Base-by-base conservation (phyloP, 345 rosid genomes). In the Anacardium occidentale region DNA sequence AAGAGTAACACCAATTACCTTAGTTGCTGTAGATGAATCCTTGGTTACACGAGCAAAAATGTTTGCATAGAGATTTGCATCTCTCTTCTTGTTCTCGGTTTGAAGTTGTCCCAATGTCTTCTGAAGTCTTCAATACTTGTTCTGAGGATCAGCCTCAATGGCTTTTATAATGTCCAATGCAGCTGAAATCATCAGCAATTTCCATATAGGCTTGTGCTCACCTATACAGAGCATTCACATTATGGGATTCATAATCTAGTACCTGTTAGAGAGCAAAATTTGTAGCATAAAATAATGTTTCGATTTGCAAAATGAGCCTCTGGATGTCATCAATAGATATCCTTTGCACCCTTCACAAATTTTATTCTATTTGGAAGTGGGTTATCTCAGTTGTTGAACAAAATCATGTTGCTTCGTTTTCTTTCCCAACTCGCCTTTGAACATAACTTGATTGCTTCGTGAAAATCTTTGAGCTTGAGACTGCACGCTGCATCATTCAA, bases 401-500 rank as follows among this genome's bases (percentile, higher is more conserved):
- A 47, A 64, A 47, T 32, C 32, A n/a, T 54, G 21, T 42, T 44
- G 58, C 3, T 52, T 29, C 11, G 37, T 54, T 52, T 22, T 20
- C 52, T 47, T 75, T 40, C 13, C 48, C 29, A 40, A 34, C 71
- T 26, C 65, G 85, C 89, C 85, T 83, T 82, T 68, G 88, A 87
- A 64, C 87, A 87, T 53, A 85, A 74, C 17, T 59, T 76, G 65
- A 85, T 82, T 50, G 85, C 84, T 82, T 18, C 87, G 74, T 50
- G 81, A 68, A 80, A 85, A 63, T 85, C 78, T 54, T 79, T 71
- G 42, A 82, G 78, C 73, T 82, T 87, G 73, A 87, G 86, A 77
- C 85, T 40, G 79, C 89, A 87, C 51, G 89, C 91, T 54, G 91
- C 91, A 75, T 77, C 79, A 74, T 87, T 85, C 72, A 85, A 75